Base-by-base conservation (phyloP, 2,329 filamentous ascomycete genomes). In the Lizonia empirigonia region DNA sequence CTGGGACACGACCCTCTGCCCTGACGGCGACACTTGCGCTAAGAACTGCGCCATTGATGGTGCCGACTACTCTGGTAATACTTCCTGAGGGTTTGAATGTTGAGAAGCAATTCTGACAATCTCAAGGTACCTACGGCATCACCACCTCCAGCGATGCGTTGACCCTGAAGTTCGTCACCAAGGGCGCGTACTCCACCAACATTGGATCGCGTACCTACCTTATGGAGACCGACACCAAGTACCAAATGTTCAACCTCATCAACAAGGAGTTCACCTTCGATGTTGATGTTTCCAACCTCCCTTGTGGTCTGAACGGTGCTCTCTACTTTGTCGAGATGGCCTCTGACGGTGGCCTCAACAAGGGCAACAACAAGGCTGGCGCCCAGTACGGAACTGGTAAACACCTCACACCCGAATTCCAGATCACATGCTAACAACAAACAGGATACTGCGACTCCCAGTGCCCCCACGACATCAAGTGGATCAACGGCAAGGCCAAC, bases 271-370 rank as follows among this genome's bases (percentile, higher is more conserved):
- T 75, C 61, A 73, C 72, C 50, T 73, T 75, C 53, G 73, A 75
- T 26, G 72, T 75, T 20, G 72, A 75, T 51, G 67, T 88, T 35
- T 88, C 85, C 32, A 80, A 81, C 61, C 76, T 88, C 16, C 81
- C 82, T 53, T 90, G 87, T 64, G 87, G 87, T 53, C 74, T 90
- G 52, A 90, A 90, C 72, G 87, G 86, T 46, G 71, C 70, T 58
- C 55, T 71, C 41, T 73, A 72, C 69, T 70, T 88, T 33, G 77
- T 82, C 13, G 75, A 81, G 63, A 88, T 88, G 85, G 78, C 82
- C 9, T 72, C 77, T 9, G 82, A 86, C 60, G 50, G 50, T 48
- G 50, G 50, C 19, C n/a, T 53, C 26, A 64, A 75, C 52, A 75
- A 74, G 60, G 82, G 80, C 63, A 76, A 70, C 71, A 85, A 78